Base-by-base conservation (phyloP, 805 yeast genomes). In the Candida loeiensis region DNA sequence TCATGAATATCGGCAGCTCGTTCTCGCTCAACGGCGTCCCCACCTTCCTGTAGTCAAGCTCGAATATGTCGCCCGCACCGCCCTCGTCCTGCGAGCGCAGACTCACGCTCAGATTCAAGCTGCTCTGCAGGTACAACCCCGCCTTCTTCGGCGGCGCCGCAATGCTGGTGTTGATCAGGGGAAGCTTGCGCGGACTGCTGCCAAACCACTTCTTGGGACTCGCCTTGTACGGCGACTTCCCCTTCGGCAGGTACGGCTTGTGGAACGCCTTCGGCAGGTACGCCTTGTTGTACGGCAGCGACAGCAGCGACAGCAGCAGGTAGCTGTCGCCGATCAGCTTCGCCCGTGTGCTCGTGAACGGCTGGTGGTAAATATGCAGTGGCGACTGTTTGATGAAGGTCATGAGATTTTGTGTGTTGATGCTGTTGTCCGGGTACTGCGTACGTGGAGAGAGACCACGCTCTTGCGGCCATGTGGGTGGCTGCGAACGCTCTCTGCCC, bases 1-100 rank as follows among this genome's bases (percentile, higher is more conserved):
- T 34, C 30, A 26, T 30, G 21, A 47, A 45, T 24, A 42, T 36
- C 11, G 56, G 56, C 14, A 47, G 44, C 21, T 59, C 63, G 38
- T 51, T 59, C 35, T 58, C 64, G 40, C 64, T 61, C 17, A 54
- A 45, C n/a, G 71, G 71, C 25, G 70, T 63, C 6, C 53, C 45
- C 9, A 53, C 51, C 34, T 44, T 45, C 15, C 56, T 47, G 34
- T 47, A 44, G 26, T 56, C 64, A 16, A 40, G 36, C 39, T 61
- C 64, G 40, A 59, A 60, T 5, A 58, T 47, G 34, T 47, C 50
- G 17, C 41, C 43, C 6, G 37, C 45, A 8, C 33, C 21, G 20
- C 34, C 36, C 13, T 41, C 47, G 29, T 43, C 49, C 30, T 34
- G 42, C 31, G 42, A 28, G 28, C 43, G 34, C 29, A 45, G 45